Percentiles rank a stretch among this genome's conserved stretches.
These are phyloP conservation scores for Acanthochlamys bracteata DNA, from an alignment of 106 monocot species.

Conservation along the genomic window DNA sequence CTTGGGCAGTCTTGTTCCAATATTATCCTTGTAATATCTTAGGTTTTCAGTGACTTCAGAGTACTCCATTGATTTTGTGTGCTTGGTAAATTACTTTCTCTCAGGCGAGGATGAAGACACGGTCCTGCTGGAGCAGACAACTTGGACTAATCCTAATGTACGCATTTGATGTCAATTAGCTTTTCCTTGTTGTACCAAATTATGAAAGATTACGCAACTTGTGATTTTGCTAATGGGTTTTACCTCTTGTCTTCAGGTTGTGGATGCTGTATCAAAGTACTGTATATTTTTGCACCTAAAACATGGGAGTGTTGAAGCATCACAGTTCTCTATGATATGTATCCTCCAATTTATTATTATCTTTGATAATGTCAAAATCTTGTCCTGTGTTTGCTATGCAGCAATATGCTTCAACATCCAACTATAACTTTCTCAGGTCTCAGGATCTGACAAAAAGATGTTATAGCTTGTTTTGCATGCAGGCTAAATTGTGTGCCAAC, in stretches of 20 bases:
- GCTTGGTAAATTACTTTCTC: too few species aligned
- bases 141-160: conserved; percentile 50
- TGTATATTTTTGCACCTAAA: conserved; percentile 80
- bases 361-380: conserved; percentile 1
- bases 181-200: background rate
- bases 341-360: conserved; percentile 36
- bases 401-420: too few species aligned
- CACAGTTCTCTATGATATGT: conserved; percentile 83
- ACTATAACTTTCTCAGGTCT: background rate
- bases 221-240: conserved; percentile 4
- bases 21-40: too few species aligned
- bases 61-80: too few species aligned
- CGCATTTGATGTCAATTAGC: conserved; percentile 11
- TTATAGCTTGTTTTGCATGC: background rate
- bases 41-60: too few species aligned
- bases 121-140: conserved; percentile 41
- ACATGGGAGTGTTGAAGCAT: conserved; percentile 59
- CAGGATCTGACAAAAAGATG: too few species aligned
- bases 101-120: conserved; percentile 78
- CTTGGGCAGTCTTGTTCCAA: too few species aligned
- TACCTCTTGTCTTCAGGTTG: conserved; percentile 29
- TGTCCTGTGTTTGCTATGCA: too few species aligned
- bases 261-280: conserved; percentile 46
- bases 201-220: background rate
- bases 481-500: too few species aligned